These are phyloP conservation scores for Penicillium crystallinum DNA, from an alignment of 495 filamentous ascomycete species.

Conservation along the genomic window DNA sequence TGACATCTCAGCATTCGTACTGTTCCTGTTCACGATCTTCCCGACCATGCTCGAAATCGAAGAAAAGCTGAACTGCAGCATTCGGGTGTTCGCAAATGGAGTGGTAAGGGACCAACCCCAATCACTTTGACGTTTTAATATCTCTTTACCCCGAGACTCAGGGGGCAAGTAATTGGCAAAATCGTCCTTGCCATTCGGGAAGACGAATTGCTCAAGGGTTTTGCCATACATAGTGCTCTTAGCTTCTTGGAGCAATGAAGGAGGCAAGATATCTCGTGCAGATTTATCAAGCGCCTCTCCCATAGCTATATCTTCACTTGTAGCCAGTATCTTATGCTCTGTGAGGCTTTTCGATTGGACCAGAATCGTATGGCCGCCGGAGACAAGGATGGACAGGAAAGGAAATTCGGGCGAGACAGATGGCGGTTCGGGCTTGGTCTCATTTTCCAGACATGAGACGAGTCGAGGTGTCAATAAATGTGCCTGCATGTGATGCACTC, in stretches of 20 bases:
- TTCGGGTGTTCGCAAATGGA: conserved; percentile 48
- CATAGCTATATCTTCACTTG: conserved; percentile 68
- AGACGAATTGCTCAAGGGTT: conserved; percentile 65
- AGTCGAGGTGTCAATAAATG: conserved; percentile 85
- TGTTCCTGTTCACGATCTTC: conserved; percentile 38
- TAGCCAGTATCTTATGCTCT: conserved; percentile 66
- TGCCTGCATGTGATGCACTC: conserved; percentile 95
- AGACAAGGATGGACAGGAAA: conserved; percentile 85
- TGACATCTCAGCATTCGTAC: conserved; percentile 10
- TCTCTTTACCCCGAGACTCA: conserved; percentile 46
- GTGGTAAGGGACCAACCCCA: conserved; percentile 56
- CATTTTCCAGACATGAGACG: conserved; percentile 51
- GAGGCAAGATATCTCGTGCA: conserved; percentile 67
- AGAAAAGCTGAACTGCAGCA: conserved; percentile 59
- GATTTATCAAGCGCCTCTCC: conserved; percentile 84
- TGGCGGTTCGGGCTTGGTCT: background rate
- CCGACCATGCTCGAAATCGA: conserved; percentile 54
- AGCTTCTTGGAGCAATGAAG: conserved; percentile 34
- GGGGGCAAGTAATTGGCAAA: conserved; percentile 57
- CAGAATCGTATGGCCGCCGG: conserved; percentile 87
- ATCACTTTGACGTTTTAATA: conserved; percentile 31
- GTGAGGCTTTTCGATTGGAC: conserved; percentile 61
- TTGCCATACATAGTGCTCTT: conserved; percentile 71
- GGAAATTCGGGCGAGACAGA: conserved; percentile 53
- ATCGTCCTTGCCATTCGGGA: conserved; percentile 47